Conservation (phyloP, 139 green algal species). For the Medakamo hakoo region DNA sequence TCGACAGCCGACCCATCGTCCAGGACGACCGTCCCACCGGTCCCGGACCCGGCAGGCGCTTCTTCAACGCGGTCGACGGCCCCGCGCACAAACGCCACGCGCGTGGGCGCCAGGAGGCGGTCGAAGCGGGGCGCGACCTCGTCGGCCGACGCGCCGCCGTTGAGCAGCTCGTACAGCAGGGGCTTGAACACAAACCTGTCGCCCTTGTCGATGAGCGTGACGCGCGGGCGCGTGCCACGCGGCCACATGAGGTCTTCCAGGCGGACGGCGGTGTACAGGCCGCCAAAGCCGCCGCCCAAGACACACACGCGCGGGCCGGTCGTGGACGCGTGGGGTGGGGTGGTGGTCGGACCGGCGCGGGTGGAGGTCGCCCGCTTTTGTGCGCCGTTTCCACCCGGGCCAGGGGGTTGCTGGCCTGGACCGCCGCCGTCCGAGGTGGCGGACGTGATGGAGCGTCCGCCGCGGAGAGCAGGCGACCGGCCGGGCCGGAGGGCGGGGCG, state of each 20-base stretch:
- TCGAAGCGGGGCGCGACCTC: conserved; percentile 83
- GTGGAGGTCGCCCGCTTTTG: no score
- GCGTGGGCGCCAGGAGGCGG: conserved; percentile 72
- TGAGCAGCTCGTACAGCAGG: conserved; percentile 95
- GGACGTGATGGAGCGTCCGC: no score
- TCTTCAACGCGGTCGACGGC: conserved; percentile 18
- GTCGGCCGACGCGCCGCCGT: conserved; percentile 34
- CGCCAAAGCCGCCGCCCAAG: conserved; percentile 92
- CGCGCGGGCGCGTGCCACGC: conserved; percentile 54
- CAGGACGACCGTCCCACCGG: conserved; percentile 21
- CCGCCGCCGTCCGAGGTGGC: no score
- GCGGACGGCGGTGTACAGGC: conserved; percentile 88
- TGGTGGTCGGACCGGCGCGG: no score
- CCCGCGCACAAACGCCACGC: conserved; percentile 66
- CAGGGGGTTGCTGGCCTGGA: no score
- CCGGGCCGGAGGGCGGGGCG: no score
- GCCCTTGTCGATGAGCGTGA: conserved; percentile 77
- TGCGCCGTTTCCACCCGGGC: no score
- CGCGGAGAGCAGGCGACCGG: no score
- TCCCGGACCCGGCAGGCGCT: no score
- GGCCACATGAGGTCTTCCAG: conserved; percentile 83
- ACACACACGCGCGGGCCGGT: conserved; percentile 62
- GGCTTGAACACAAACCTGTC: conserved; percentile 98
- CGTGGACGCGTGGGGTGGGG: no score
- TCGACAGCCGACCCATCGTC: conserved; percentile 29